Percentiles rank a stretch among this genome's conserved stretches.
These are phyloP conservation scores for Coemansia sp. DNA, from an alignment of 192 early-diverging fungal genomes.

Conservation along the genomic window DNA sequence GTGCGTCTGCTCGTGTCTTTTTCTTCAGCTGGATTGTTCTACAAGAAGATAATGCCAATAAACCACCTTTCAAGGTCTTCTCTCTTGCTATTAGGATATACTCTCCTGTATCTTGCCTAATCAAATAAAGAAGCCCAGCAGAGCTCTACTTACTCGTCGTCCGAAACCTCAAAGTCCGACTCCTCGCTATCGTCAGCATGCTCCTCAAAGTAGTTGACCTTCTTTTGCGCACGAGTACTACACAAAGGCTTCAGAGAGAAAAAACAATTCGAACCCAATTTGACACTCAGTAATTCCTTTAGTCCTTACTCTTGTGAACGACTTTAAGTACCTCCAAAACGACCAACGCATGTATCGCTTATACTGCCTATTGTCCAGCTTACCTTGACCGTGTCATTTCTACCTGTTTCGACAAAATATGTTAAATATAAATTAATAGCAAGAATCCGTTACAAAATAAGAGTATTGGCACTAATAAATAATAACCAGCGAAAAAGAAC, in stretches of 20 bases:
- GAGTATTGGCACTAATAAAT: conserved; percentile 6
- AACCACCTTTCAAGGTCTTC: too few relatives aligned
- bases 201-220: conserved; percentile 38
- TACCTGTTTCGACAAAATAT: not conserved
- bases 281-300: too few relatives aligned
- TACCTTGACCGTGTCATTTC: conserved; percentile 43
- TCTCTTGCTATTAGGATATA: too few relatives aligned
- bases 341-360: too few relatives aligned
- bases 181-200: conserved; percentile 18
- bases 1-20: not conserved
- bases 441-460: conserved; percentile 8
- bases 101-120: too few relatives aligned
- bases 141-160: conserved; percentile 28
- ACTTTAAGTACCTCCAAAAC: too few relatives aligned
- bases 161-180: conserved; percentile 38
- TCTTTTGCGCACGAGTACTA: conserved; percentile 26
- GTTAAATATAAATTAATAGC: not conserved
- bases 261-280: not conserved
- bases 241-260: not conserved
- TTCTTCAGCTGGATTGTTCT: not conserved
- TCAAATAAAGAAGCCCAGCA: not conserved
- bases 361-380: too few relatives aligned
- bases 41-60: too few relatives aligned
- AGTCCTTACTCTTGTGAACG: too few relatives aligned
- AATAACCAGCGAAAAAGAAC: not conserved